A percentile compares a stretch with the other conserved stretches of the same genome.
These are phyloP conservation scores for Colletotrichum simmondsii DNA, from an alignment of 2,329 filamentous ascomycete species.

Conservation along the genomic window DNA sequence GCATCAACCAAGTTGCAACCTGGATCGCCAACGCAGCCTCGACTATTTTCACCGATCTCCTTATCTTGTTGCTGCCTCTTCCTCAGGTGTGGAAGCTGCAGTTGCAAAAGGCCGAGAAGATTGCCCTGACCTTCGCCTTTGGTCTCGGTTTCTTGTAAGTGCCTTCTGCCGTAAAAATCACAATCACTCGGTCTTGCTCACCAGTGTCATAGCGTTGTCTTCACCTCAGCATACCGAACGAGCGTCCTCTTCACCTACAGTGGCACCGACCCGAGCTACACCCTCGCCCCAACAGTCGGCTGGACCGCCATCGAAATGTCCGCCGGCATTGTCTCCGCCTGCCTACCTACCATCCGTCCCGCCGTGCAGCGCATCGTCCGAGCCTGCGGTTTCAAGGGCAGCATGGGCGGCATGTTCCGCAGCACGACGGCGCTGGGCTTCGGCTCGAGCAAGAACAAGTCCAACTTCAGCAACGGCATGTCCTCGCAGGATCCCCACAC, in stretches of 20 bases:
- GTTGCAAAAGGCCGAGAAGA: constrained; percentile 52
- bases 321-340: constrained; percentile 63
- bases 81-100: constrained; percentile 58
- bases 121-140: constrained; percentile 56
- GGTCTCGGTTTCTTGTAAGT: constrained; percentile 56
- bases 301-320: constrained; percentile 62
- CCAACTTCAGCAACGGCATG: constrained; percentile 34
- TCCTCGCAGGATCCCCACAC: constrained; percentile 22
- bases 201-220: constrained; percentile 50
- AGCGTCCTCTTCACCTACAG: constrained; percentile 57
- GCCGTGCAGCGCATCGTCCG: constrained; percentile 51
- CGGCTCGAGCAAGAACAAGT: constrained; percentile 38
- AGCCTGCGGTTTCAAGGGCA: constrained; percentile 51
- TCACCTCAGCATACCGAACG: constrained; percentile 60
- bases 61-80: constrained; percentile 56
- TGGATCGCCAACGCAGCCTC: constrained; percentile 62
- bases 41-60: constrained; percentile 58
- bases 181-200: not conserved
- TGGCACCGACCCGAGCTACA: constrained; percentile 54
- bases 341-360: constrained; percentile 62
- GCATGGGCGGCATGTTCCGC: constrained; percentile 44
- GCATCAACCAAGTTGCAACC: constrained; percentile 60
- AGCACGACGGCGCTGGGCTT: constrained; percentile 35
- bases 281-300: constrained; percentile 55
- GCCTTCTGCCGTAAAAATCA: rapidly evolving